Base-by-base conservation (phyloP, 2,329 filamentous ascomycete species). In the Pseudocercospora ulei region DNA sequence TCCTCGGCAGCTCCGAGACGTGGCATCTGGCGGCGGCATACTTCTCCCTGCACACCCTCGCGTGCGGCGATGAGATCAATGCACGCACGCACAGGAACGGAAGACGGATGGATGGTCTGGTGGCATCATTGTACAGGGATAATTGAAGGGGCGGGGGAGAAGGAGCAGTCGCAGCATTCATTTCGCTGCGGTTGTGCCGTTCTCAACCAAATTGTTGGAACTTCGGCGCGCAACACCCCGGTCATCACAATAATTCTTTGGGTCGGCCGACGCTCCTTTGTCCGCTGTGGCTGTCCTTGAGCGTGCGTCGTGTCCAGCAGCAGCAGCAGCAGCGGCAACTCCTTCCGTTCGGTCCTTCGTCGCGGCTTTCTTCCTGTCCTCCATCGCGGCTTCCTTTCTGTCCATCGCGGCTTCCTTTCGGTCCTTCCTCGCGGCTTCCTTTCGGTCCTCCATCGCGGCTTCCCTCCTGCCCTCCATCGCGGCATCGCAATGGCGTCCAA, bases 401-500 rank as follows among this genome's bases (percentile, higher is more conserved):
- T 17, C 36, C 24, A 29, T 17, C 42, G n/a, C n/a, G n/a, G n/a
- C n/a, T n/a, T n/a, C n/a, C n/a, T n/a, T n/a, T n/a, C n/a, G n/a
- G n/a, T n/a, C n/a, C n/a, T n/a, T n/a, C n/a, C n/a, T n/a, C n/a
- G n/a, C n/a, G n/a, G n/a, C n/a, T n/a, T 16, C 38, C 22, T 22
- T 17, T 28, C 12, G 4, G 23, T 14, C 11, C 5, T 12, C 19
- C 31, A 25, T 35, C 22, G 31, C 12, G 3, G 19, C 19, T 29
- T 24, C 20, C 36, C 23, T 19, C 35, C 18, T 19, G 33, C 27
- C 20, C 22, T 38, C 27, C 43, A 37, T 39, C 41, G 30, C 31
- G 30, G 24, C 45, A 28, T 38, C 20, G 29, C 35, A 42, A 56
- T 55, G 53, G 54, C 54, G 24, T 50, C 47, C 39, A 47, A 44